Evolutionary conservation across 352 stramenopile species (phyloP), one percentile per base, ranked within the genome.

Genomic region (Phytophthora meadii): DNA sequence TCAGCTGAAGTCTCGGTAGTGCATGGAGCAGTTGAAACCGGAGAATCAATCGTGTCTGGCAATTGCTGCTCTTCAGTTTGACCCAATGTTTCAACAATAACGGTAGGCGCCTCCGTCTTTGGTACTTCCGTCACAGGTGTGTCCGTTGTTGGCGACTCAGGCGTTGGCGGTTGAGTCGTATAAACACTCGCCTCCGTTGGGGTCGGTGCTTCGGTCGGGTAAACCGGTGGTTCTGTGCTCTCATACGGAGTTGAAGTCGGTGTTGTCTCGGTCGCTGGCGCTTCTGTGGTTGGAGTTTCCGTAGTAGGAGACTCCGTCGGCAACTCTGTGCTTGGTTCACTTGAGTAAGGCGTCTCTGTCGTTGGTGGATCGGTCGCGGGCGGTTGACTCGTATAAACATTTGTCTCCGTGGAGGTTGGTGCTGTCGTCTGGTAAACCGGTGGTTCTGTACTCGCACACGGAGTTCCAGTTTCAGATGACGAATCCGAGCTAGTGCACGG

Each of bases 371-470:
- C 46, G 10, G 46, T 53, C 12, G 28, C 45, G 32, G 11, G 22
- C 10, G 19, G 27, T 12, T 53, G 40, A 6, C 39, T 19, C 14
- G 59, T 52, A 54, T 57, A 58, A 53, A 41, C 11, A 27, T n/a
- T 57, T 4, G 17, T 40, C 32, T 62, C 51, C 10, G 52, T 62
- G 12, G 50, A 22, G 10, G 32, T 68, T 22, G 64, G 49, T 37
- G 60, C 14, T 42, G 63, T 8, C 4, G 56, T 68, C 19, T 27
- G 36, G n/a, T 45, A 46, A 36, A 30, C 8, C 12, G 41, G 10
- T 15, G 59, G 15, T 30, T 54, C 28, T 12, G 32, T 56, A 7
- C 17, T 49, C 34, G 36, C 15, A 10, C 25, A 51, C 12, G 44
- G 59, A n/a, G 54, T 65, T 36, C 39, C 9, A 3, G 37, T 22